These are phyloP conservation scores for Solanum gandarillasii DNA, from an alignment of 257 asterid genomes.

Conservation along the genomic window DNA sequence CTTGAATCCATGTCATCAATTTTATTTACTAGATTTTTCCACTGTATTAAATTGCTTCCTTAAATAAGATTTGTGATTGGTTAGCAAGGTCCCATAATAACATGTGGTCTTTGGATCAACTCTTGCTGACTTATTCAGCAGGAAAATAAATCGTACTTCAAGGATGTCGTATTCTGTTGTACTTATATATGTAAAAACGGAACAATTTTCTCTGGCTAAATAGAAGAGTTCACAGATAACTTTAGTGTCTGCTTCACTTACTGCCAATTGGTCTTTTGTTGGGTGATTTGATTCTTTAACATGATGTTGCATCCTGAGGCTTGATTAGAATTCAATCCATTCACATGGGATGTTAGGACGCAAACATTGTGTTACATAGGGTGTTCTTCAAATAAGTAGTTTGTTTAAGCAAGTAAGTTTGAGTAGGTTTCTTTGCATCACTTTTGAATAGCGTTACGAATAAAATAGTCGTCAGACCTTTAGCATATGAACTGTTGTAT, in stretches of 20 bases:
- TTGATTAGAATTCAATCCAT: not conserved
- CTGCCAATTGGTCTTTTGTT: not conserved
- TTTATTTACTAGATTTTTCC: not conserved
- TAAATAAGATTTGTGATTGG: not conserved
- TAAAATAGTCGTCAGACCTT: not conserved
- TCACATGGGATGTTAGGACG: not conserved
- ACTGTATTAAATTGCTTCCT: not conserved
- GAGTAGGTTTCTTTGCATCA: not conserved
- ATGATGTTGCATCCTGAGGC: not conserved
- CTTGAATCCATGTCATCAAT: not conserved
- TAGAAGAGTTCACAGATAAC: not conserved
- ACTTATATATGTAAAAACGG: not conserved
- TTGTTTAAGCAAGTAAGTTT: not conserved
- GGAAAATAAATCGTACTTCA: not conserved
- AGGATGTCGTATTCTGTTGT: not conserved
- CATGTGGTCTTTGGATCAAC: not conserved
- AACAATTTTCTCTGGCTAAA: not conserved
- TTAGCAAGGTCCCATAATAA: not conserved
- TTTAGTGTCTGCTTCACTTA: not conserved
- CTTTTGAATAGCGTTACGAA: not conserved
- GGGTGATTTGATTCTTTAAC: not conserved
- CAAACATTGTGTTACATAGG: not conserved
- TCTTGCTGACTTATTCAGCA: not conserved
- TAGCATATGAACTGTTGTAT: not conserved
- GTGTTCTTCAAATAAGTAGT: not conserved